Base-by-base conservation (phyloP, 306 rosid species). In the Corylus heterophylla region DNA sequence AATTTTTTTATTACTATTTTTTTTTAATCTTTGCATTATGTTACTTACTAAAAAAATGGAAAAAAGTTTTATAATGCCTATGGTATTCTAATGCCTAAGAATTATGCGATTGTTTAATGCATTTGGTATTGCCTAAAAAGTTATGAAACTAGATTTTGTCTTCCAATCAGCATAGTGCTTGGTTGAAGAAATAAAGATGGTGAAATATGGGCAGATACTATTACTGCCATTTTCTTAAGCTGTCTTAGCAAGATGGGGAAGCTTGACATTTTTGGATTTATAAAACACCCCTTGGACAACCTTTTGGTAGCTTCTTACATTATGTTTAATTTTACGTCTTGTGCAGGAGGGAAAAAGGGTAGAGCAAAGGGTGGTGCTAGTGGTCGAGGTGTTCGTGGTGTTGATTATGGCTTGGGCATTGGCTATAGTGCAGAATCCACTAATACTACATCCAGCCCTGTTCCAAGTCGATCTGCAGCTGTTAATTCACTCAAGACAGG, bases 351-450 rank as follows among this genome's bases (percentile, higher is more conserved):
- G 76, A 95, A 81, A 73, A 95, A 92, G 80, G 89, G 97, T 81
- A 91, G 59, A 83, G 97, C 95, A 27, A 89, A 90, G 68, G 89
- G 98, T 13, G 90, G 95, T 7, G 76, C 85, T 2, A 55, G 89
- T 5, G 86, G 93, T 45, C 92, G 93, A 64, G 98, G 98, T 39
- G 97, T 95, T 78, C 98, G 98, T 17, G 98, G 98, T 47, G 98
- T 95, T 85, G 97, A 95, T 87, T 95, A 83, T 78, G 98, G 98
- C 51, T 74, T 92, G 82, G 98, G 98, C 79, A 95, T 95, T 74
- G 98, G 98, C 75, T 95, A 92, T 79, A 84, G 49, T 76, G 58
- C 90, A 6, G 98, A 94, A 79, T 83, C 96, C 51, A 87, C 73
- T 71, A 92, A 5, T 68, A 48, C 86, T 76, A 48, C 92, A 51